phyloP scores from a whole-genome alignment of 495 filamentous ascomycete species.

The Aspergillus heteromorphus region DNA sequence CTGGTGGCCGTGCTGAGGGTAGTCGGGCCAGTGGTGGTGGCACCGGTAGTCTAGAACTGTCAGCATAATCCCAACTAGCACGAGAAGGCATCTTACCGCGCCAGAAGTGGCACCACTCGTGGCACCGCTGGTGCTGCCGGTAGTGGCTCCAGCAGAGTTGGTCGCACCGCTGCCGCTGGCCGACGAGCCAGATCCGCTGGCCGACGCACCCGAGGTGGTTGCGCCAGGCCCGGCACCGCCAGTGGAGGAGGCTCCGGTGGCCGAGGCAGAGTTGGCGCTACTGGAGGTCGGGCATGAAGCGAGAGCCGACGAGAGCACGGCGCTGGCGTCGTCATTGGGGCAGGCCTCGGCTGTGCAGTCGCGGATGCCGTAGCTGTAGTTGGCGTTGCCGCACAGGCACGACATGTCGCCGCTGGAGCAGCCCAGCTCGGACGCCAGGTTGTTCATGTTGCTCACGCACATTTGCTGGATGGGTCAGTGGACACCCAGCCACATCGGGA shows the following conservation, averaged over 20 bases:
- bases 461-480: slow-evolving; percentile 45
- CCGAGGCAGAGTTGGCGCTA: slow-evolving; percentile 12
- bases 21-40: slow-evolving; percentile 1
- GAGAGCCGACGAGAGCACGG: slow-evolving; percentile 33
- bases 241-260: slow-evolving; percentile 7
- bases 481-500: neutral
- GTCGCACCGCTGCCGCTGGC: slow-evolving; percentile 15
- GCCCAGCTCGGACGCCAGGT: slow-evolving; percentile 51
- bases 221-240: neutral
- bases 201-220: neutral
- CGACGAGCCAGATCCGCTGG: slow-evolving; percentile 14
- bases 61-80: neutral
- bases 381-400: slow-evolving; percentile 64
- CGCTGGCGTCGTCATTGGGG: slow-evolving; percentile 36
- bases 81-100: slow-evolving; percentile 5
- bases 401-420: slow-evolving; percentile 51
- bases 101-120: slow-evolving; percentile 6
- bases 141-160: slow-evolving; percentile 9
- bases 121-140: slow-evolving; percentile 8
- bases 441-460: slow-evolving; percentile 70
- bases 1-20: slow-evolving; percentile 7
- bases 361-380: slow-evolving; percentile 71
- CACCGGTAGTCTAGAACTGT: neutral
- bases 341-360: slow-evolving; percentile 73
- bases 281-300: slow-evolving; percentile 9